A percentile compares a stretch with the other conserved stretches of the same genome.
Evolutionary conservation across 306 rosid species (phyloP).

Genomic region (Quercus berberidifolia): DNA sequence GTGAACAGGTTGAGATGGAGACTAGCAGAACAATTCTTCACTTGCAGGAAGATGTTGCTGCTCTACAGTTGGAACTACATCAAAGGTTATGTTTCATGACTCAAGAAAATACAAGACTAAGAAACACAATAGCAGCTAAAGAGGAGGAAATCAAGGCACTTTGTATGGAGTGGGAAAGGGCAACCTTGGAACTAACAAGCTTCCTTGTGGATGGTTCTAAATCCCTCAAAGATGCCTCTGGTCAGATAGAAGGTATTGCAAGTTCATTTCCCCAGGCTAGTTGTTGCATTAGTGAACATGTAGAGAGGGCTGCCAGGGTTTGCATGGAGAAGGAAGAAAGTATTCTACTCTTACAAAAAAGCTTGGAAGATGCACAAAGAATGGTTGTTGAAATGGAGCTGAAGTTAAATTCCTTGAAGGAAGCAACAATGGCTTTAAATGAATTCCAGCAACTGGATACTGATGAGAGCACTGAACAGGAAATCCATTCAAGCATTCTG

Average conservation of each 20-base stretch:
- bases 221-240: constrained; percentile 76
- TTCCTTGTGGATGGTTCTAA: constrained; percentile 89
- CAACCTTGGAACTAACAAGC: constrained; percentile 68
- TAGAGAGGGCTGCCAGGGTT: constrained; percentile 65
- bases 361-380: constrained; percentile 76
- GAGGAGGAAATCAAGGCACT: constrained; percentile 56
- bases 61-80: constrained; percentile 64
- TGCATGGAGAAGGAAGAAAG: constrained; percentile 83
- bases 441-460: constrained; percentile 48
- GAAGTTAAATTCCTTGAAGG: constrained; percentile 73
- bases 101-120: constrained; percentile 65
- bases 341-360: constrained; percentile 57
- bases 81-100: constrained; percentile 49
- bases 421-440: constrained; percentile 65
- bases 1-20: constrained; percentile 93
- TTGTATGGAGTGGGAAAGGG: constrained; percentile 79
- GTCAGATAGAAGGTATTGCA: constrained; percentile 66
- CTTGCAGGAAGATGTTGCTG: constrained; percentile 83
- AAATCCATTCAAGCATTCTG: constrained; percentile 30
- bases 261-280: constrained; percentile 68
- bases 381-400: constrained; percentile 65
- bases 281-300: constrained; percentile 56
- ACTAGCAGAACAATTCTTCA: constrained; percentile 81
- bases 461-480: constrained; percentile 34
- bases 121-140: constrained; percentile 51